Percentiles rank a stretch among this genome's conserved stretches.
These are phyloP conservation scores for Sisymbrium altissimum DNA, from an alignment of 345 rosid genomes.

Conservation along the genomic window DNA sequence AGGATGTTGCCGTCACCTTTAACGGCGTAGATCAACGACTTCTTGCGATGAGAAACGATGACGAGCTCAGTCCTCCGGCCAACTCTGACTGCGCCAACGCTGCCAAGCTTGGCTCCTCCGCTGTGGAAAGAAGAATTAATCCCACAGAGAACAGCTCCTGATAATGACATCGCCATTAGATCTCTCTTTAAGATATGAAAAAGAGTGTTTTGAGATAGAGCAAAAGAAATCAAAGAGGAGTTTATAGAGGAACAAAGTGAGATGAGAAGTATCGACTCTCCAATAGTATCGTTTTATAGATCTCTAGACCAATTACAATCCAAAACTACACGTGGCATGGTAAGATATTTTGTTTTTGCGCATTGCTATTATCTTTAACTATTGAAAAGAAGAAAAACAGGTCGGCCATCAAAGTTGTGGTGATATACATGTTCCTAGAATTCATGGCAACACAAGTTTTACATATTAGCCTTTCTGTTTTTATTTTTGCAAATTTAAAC, in stretches of 20 bases:
- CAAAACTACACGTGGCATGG: slow-evolving; percentile 16
- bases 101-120: neutral
- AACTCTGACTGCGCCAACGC: neutral
- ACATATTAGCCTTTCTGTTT: neutral
- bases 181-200: neutral
- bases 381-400: neutral
- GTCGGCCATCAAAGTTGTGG: slow-evolving; percentile 27
- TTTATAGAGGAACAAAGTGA: neutral
- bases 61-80: slow-evolving; percentile 13
- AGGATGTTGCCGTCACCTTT: slow-evolving; percentile 26
- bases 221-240: neutral
- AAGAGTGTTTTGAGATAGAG: neutral
- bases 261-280: slow-evolving; percentile 12
- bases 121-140: slow-evolving; percentile 4
- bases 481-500: slow-evolving; percentile 1
- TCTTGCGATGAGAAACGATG: slow-evolving; percentile 24
- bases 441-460: neutral
- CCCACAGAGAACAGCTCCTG: slow-evolving; percentile 31
- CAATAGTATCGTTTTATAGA: slow-evolving; percentile 19
- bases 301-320: neutral
- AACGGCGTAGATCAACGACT: slow-evolving; percentile 24
- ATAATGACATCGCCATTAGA: slow-evolving; percentile 29
- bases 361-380: neutral
- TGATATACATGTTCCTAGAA: neutral
- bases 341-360: slow-evolving; percentile 3